phyloP scores from a whole-genome alignment of 192 early-diverging fungal genomes.

The Umbelopsis isabellina region DNA sequence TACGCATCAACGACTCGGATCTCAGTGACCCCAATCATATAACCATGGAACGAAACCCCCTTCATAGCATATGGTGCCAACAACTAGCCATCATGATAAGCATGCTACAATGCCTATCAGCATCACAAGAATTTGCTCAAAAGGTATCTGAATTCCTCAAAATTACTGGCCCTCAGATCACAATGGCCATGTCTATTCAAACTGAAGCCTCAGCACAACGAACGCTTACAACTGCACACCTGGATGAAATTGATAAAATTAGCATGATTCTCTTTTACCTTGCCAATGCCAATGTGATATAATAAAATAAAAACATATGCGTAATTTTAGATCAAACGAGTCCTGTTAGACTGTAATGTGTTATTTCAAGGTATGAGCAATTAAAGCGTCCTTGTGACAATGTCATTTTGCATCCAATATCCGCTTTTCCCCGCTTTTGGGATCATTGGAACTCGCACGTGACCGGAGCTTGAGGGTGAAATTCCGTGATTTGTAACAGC shows the following conservation, averaged over 20 bases:
- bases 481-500: no score
- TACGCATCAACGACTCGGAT: slow-evolving; percentile 34
- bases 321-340: slow-evolving; percentile 18
- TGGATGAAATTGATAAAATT: slow-evolving; percentile 57
- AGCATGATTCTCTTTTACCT: slow-evolving; percentile 56
- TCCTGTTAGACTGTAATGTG: slow-evolving; percentile 33
- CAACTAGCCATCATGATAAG: slow-evolving; percentile 50
- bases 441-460: no score
- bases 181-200: slow-evolving; percentile 34
- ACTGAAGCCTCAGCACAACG: slow-evolving; percentile 15
- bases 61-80: slow-evolving; percentile 57
- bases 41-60: slow-evolving; percentile 32
- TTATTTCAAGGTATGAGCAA: no score
- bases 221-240: slow-evolving; percentile 42
- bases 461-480: no score
- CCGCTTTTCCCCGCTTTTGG: no score
- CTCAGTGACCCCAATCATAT: slow-evolving; percentile 33
- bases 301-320: slow-evolving; percentile 29
- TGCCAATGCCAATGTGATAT: slow-evolving; percentile 39
- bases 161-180: slow-evolving; percentile 49
- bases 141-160: slow-evolving; percentile 50
- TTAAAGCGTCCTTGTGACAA: no score
- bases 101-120: slow-evolving; percentile 42
- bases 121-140: slow-evolving; percentile 40
- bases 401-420: no score